Conservation (phyloP, 2,329 filamentous ascomycete species). For the Fusarium sp. region DNA sequence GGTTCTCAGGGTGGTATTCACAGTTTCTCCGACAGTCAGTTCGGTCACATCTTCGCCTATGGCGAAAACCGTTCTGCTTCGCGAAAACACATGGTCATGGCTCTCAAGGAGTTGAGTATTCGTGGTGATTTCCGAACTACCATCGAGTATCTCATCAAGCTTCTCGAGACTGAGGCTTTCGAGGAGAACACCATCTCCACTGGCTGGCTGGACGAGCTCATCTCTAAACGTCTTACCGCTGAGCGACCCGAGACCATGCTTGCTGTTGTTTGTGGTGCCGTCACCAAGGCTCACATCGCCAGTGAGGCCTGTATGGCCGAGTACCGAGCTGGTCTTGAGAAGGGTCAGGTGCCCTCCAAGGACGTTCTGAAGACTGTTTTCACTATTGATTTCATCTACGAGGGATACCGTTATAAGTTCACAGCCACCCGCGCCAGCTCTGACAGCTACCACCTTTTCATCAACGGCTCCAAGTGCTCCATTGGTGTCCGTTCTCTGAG, state of each 20-base stretch:
- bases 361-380: constrained; percentile 98
- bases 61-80: constrained; percentile 97
- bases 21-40: constrained; percentile 98
- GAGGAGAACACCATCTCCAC: constrained; percentile 99
- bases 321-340: constrained; percentile 89
- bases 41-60: constrained; percentile 99
- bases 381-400: constrained; percentile 98
- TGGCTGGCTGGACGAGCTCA: constrained; percentile 98
- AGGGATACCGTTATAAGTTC: constrained; percentile 96
- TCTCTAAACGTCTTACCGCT: constrained; percentile 95
- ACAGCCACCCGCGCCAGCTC: constrained; percentile 91
- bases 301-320: constrained; percentile 89
- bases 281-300: constrained; percentile 94
- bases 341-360: constrained; percentile 96
- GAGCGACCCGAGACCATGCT: constrained; percentile 94
- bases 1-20: constrained; percentile 96
- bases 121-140: constrained; percentile 99
- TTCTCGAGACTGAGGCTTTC: constrained; percentile 97
- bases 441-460: constrained; percentile 97
- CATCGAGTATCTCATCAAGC: constrained; percentile 98
- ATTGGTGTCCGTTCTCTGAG: constrained; percentile 92
- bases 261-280: constrained; percentile 94
- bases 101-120: constrained; percentile 98
- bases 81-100: constrained; percentile 98
- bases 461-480: constrained; percentile 96